Percentiles rank a stretch among this genome's conserved stretches.
These are phyloP conservation scores for Phytophthora sp. DNA, from an alignment of 352 stramenopile genomes.

Conservation along the genomic window DNA sequence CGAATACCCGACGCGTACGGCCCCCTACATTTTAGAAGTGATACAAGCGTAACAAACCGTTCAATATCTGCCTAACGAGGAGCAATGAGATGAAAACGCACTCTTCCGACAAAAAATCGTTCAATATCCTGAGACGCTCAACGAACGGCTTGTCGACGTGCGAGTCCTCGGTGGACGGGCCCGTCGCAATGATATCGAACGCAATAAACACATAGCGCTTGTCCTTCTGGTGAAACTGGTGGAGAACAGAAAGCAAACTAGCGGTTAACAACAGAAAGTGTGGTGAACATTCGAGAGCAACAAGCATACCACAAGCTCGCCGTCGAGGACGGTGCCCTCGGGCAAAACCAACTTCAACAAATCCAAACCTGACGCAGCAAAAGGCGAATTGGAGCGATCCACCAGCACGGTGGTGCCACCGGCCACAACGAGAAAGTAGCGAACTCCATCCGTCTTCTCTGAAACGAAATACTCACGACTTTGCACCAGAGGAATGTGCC, in stretches of 20 bases:
- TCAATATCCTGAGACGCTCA: constrained; percentile 79
- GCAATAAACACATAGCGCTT: constrained; percentile 90
- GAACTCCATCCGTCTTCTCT: constrained; percentile 93
- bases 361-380: constrained; percentile 79
- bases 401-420: constrained; percentile 70
- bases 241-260: constrained; percentile 19
- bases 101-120: constrained; percentile 87
- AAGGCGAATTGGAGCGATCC: constrained; percentile 81
- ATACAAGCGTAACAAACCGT: constrained; percentile 3
- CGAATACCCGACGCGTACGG: constrained; percentile 74
- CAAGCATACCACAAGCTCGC: constrained; percentile 84
- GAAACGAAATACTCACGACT: constrained; percentile 88
- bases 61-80: background rate
- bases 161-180: constrained; percentile 66
- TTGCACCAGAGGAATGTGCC: constrained; percentile 87
- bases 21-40: constrained; percentile 44
- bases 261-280: too few species aligned
- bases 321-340: constrained; percentile 89
- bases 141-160: constrained; percentile 85
- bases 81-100: constrained; percentile 38
- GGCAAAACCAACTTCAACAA: constrained; percentile 81
- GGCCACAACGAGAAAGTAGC: constrained; percentile 90
- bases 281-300: background rate
- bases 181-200: constrained; percentile 91
- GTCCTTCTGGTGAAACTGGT: constrained; percentile 85